Conservation (phyloP, 179 eudicot species). For the Gypsophila paniculata region DNA sequence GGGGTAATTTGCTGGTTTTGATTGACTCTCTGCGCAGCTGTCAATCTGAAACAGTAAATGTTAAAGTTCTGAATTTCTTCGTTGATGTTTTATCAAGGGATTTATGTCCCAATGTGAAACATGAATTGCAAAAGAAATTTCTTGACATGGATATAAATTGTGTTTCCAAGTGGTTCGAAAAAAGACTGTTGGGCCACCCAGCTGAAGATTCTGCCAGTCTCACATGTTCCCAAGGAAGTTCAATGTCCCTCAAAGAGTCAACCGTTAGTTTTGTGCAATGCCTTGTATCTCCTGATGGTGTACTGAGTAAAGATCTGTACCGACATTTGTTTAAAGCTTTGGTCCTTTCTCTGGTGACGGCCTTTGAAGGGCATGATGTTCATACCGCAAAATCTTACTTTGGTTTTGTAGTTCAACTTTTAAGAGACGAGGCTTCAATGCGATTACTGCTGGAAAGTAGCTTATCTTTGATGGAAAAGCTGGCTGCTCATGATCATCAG, state of each 20-base stretch:
- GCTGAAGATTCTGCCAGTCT: conserved; percentile 43
- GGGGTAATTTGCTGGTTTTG: conserved; percentile 70
- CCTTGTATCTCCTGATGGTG: conserved; percentile 58
- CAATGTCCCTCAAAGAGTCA: conserved; percentile 70
- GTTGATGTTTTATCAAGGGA: conserved; percentile 66
- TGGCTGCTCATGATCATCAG: conserved; percentile 68
- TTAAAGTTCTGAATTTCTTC: conserved; percentile 72
- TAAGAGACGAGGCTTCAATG: conserved; percentile 66
- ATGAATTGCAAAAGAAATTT: conserved; percentile 59
- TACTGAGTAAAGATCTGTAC: conserved; percentile 46
- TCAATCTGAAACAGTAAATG: conserved; percentile 62
- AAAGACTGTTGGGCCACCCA: conserved; percentile 59
- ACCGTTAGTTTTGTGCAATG: conserved; percentile 67
- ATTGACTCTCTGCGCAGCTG: conserved; percentile 73
- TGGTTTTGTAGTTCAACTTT: conserved; percentile 66
- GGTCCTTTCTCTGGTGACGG: conserved; percentile 63
- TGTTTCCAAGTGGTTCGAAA: conserved; percentile 83
- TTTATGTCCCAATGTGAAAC: conserved; percentile 46
- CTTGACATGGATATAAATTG: conserved; percentile 52
- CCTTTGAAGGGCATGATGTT: conserved; percentile 65
- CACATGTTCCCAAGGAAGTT: conserved; percentile 50
- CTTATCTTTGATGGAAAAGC: conserved; percentile 66
- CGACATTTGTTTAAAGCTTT: conserved; percentile 65
- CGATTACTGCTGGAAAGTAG: conserved; percentile 61
- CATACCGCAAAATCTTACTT: conserved; percentile 68